phyloP scores from a whole-genome alignment of 192 early-diverging fungal species.

The Umbelopsis isabellina region DNA sequence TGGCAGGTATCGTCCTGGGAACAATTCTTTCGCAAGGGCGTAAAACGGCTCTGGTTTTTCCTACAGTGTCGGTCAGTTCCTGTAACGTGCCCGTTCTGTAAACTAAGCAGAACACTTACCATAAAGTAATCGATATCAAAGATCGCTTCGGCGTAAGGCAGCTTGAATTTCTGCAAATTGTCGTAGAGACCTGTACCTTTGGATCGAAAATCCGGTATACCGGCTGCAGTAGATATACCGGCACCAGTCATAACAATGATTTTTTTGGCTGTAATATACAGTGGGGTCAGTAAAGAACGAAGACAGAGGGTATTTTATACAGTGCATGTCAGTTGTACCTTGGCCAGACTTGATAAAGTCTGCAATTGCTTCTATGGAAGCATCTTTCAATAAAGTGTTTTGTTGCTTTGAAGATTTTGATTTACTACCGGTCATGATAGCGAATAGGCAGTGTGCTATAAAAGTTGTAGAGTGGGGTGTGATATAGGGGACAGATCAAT shows the following conservation, averaged over 20 bases:
- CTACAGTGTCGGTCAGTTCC: constrained; percentile 23
- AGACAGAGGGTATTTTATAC: not conserved
- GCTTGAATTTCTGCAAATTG: constrained; percentile 84
- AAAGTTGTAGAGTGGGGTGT: not conserved
- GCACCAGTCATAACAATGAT: constrained; percentile 94
- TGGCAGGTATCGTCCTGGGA: constrained; percentile 79
- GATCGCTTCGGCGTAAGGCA: constrained; percentile 94
- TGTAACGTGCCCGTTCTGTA: not conserved
- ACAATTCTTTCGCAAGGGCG: constrained; percentile 87
- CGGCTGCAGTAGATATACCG: constrained; percentile 81
- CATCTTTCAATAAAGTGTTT: not conserved
- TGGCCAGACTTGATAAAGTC: constrained; percentile 44
- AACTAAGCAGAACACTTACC: constrained; percentile 26
- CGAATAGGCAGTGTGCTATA: not conserved
- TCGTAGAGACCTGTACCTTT: constrained; percentile 92
- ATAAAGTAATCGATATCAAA: constrained; percentile 93
- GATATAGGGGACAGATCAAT: not conserved
- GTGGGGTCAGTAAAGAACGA: not conserved
- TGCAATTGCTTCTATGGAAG: constrained; percentile 40
- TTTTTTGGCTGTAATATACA: constrained; percentile 47
- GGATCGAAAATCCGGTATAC: constrained; percentile 95
- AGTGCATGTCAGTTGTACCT: constrained; percentile 29
- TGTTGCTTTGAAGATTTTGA: not conserved
- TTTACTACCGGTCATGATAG: not conserved
- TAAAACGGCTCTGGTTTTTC: constrained; percentile 88